phyloP scores from a whole-genome alignment of 148 eudicot species.

The Pouteria glomerata region DNA sequence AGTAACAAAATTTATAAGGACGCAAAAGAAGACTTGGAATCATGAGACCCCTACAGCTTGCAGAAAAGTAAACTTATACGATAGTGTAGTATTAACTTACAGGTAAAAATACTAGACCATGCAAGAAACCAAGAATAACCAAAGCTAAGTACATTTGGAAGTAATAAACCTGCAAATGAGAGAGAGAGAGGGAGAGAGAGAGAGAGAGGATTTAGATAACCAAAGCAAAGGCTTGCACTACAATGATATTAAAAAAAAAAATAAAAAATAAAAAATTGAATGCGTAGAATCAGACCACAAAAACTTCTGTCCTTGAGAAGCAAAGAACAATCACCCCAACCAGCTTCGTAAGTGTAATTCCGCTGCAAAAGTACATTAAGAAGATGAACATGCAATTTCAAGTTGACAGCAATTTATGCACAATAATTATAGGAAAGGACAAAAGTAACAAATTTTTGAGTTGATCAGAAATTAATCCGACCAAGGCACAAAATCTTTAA shows the following conservation, averaged over 20 bases:
- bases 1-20: too few species aligned
- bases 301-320: constrained; percentile 88
- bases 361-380: constrained; percentile 51
- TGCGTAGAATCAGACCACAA: constrained; percentile 59
- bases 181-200: too few species aligned
- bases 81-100: too few species aligned
- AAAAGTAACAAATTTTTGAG: not conserved
- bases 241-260: too few species aligned
- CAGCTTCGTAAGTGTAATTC: constrained; percentile 91
- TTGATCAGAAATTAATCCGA: not conserved
- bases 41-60: too few species aligned
- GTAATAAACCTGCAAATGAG: constrained; percentile 84
- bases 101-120: constrained; percentile 90
- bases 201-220: not conserved
- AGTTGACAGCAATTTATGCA: not conserved
- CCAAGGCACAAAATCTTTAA: not conserved
- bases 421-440: not conserved
- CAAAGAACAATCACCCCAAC: constrained; percentile 95
- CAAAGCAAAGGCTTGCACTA: not conserved
- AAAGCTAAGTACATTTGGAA: constrained; percentile 94
- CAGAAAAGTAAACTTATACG: too few species aligned
- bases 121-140: constrained; percentile 95
- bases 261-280: not conserved
- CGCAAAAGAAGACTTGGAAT: too few species aligned
- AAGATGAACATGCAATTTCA: not conserved